Base-by-base conservation (phyloP, 2,329 filamentous ascomycete genomes). In the Furcasterigmium furcatum region DNA sequence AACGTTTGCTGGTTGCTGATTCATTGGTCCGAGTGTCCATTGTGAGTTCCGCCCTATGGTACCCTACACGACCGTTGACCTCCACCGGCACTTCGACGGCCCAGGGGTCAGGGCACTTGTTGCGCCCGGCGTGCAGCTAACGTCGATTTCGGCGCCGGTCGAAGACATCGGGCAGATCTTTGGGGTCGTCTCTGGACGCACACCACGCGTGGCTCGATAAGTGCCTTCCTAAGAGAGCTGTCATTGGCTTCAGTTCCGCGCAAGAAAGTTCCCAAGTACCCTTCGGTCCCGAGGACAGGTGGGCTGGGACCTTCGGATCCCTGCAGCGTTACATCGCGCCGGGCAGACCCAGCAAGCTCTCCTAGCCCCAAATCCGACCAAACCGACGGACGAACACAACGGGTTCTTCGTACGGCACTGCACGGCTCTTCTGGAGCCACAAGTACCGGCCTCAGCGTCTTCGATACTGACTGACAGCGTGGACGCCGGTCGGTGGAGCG, bases 251-350 rank as follows among this genome's bases (percentile, higher is more conserved):
- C 29, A 18, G 19, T 19, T 32, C 29, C 27, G 40, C 40, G 29
- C n/a, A 10, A 4, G 18, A 9, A 22, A 34, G 40, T 42, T 19
- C 40, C 27, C 10, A 32, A 16, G 40, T 42, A 30, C 22, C 40
- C 40, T 35, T 42, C 40, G 40, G 40, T 42, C 40, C 40, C 40
- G 40, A 42, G 21, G 18, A 25, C 27, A 42, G 22, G 40, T 14
- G 16, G 24, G 19, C 16, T 12, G 34, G 34, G 34, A 36, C 19
- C 34, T 18, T 36, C n/a, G 7, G 5, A 36, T 19, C 34, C n/a
- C 18, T 18, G 34, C 34, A 36, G 34, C n/a, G 34, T 36, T 36
- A 36, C 34, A 36, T 36, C 34, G 34, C 34, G 34, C 34, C 34
- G 34, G 34, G 34, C 34, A 19, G n/a, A 16, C 16, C 34, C 34